Evolutionary conservation across 73 alveolate genomes (phyloP).

Genomic region (Tetrahymena borealis): DNA sequence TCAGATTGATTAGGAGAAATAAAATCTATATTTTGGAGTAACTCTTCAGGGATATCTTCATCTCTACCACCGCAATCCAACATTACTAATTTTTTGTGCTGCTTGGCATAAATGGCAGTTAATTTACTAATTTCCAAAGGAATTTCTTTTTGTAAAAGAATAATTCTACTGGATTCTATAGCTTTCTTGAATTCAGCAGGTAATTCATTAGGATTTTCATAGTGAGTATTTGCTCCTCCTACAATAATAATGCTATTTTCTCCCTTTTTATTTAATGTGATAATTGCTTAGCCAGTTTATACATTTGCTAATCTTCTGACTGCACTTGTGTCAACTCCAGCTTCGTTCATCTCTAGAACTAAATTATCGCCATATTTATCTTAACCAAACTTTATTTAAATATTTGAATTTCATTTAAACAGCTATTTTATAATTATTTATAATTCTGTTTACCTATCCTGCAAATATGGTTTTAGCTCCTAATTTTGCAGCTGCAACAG

Average conservation of each 20-base stretch:
- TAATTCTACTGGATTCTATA: not conserved
- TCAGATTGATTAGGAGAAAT: constrained; percentile 43
- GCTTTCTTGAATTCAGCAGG: constrained; percentile 23
- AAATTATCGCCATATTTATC: constrained; percentile 41
- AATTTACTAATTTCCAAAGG: constrained; percentile 30
- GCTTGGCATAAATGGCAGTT: constrained; percentile 34
- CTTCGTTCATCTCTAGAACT: not conserved
- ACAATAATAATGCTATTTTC: constrained; percentile 43
- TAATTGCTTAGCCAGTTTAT: constrained; percentile 46
- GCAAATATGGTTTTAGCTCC: constrained; percentile 30
- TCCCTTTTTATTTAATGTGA: constrained; percentile 25
- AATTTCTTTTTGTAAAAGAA: constrained; percentile 38
- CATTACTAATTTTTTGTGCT: constrained; percentile 23
- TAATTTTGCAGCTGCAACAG: constrained; percentile 53
- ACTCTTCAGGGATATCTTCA: constrained; percentile 25
- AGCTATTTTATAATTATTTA: not conserved
- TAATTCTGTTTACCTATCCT: not conserved
- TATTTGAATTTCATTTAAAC: too few species aligned
- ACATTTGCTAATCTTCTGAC: constrained; percentile 21
- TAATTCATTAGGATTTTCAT: constrained; percentile 2
- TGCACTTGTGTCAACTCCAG: constrained; percentile 27
- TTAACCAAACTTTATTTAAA: constrained; percentile 35
- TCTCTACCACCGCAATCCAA: constrained; percentile 53
- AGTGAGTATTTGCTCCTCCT: constrained; percentile 48
- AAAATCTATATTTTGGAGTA: constrained; percentile 31